These are phyloP conservation scores for Filobasidium wieringae DNA, from an alignment of 768 basidiomycete species.

Conservation along the genomic window DNA sequence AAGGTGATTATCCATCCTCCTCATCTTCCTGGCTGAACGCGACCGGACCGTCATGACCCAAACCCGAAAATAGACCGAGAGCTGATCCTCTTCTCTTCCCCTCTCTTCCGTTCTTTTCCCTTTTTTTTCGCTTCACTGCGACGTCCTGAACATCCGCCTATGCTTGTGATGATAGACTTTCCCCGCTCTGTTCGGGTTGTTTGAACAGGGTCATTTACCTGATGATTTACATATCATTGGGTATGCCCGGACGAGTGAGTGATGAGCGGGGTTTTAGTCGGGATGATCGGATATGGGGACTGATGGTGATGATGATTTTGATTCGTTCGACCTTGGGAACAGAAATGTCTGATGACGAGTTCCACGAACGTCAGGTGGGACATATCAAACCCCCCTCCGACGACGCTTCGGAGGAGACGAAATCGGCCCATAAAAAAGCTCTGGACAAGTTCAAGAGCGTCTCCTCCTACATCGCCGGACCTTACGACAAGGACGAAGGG, in stretches of 20 bases:
- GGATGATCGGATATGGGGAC: background rate
- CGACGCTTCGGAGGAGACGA: slow-evolving; percentile 45
- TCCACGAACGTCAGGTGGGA: slow-evolving; percentile 66
- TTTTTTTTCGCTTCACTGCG: too few relatives aligned
- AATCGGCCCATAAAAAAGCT: slow-evolving; percentile 43
- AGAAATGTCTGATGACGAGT: slow-evolving; percentile 47
- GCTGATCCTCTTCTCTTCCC: slow-evolving; percentile 41
- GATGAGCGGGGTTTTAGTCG: background rate
- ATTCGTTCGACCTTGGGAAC: background rate
- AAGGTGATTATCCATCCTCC: slow-evolving; percentile 49
- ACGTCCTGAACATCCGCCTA: background rate
- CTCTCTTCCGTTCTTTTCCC: background rate
- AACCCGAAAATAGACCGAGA: too few relatives aligned
- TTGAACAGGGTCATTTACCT: slow-evolving; percentile 66
- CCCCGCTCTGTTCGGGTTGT: slow-evolving; percentile 87
- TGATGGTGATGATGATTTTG: too few relatives aligned
- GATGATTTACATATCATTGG: slow-evolving; percentile 79
- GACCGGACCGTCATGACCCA: too few relatives aligned
- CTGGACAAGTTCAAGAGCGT: slow-evolving; percentile 74
- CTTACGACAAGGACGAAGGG: slow-evolving; percentile 71
- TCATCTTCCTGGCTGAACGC: too few relatives aligned
- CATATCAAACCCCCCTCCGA: slow-evolving; percentile 67
- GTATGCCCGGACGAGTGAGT: slow-evolving; percentile 71
- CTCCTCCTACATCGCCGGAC: slow-evolving; percentile 70
- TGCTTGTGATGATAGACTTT: slow-evolving; percentile 53